A percentile compares a stretch with the other conserved stretches of the same genome.
phyloP scores from a whole-genome alignment of 352 stramenopile genomes.

The Phytophthora hibernalis region DNA sequence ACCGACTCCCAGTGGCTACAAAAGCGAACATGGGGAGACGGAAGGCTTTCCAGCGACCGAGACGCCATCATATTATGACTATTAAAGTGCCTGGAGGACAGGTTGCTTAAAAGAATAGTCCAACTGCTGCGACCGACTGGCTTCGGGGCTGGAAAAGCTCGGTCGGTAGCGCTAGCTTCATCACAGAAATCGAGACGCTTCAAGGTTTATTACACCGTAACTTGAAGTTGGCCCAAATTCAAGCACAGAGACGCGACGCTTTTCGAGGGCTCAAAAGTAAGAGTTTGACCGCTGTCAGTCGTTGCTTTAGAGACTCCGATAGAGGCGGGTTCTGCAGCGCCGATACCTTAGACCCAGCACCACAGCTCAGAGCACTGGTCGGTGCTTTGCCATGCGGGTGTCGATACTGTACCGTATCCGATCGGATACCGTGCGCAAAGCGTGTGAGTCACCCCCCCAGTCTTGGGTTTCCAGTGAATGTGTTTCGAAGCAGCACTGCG shows the following conservation, averaged over 20 bases:
- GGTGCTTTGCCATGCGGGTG: constrained; percentile 6
- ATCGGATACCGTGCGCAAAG: neutral
- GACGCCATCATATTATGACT: too few relatives aligned
- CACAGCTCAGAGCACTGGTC: constrained; percentile 11
- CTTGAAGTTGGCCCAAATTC: constrained; percentile 27
- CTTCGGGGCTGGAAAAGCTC: neutral
- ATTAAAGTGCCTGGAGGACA: too few relatives aligned
- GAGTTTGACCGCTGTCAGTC: constrained; percentile 5
- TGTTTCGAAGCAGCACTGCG: constrained; percentile 17
- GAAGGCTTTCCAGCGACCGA: neutral
- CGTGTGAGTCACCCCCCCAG: neutral
- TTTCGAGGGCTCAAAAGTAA: constrained; percentile 27
- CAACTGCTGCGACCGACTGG: neutral
- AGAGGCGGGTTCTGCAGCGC: too few relatives aligned
- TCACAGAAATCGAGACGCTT: neutral
- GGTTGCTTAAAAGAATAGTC: neutral
- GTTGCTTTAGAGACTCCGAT: constrained; percentile 5
- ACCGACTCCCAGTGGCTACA: neutral
- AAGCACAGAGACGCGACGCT: constrained; percentile 26
- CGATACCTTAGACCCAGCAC: neutral
- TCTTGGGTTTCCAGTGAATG: constrained; percentile 19
- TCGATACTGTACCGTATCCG: too few relatives aligned
- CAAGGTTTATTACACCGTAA: constrained; percentile 1
- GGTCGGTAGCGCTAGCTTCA: constrained; percentile 2
- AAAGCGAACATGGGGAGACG: neutral